A percentile compares a stretch with the other conserved stretches of the same genome.
Evolutionary conservation across 345 rosid species (phyloP).

Genomic region (Eucalyptus tenuipes): DNA sequence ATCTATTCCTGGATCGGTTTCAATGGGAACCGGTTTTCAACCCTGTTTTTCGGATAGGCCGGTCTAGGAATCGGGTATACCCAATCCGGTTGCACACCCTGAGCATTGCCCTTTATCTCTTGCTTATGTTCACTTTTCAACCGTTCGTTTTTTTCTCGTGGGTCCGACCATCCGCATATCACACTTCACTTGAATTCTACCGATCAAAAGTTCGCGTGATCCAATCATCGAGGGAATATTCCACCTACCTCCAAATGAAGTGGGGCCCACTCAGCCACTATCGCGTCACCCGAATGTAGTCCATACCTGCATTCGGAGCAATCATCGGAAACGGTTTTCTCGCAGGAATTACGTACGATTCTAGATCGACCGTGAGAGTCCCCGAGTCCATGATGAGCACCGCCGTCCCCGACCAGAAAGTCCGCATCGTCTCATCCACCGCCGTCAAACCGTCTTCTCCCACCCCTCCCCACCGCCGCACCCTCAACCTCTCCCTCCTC

Average conservation of each 20-base stretch:
- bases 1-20: no score
- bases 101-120: background rate
- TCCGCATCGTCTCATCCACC: background rate
- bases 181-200: background rate
- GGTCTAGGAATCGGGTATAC: no score
- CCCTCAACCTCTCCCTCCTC: constrained; percentile 11
- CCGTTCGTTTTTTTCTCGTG: background rate
- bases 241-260: background rate
- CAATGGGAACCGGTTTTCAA: no score
- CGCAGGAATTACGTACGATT: background rate
- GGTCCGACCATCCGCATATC: background rate
- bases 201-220: background rate
- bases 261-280: background rate
- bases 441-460: constrained; percentile 15
- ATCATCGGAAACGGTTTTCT: background rate
- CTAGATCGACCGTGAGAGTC: background rate
- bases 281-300: background rate
- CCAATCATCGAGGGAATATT: background rate
- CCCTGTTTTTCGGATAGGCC: no score
- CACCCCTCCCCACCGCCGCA: background rate
- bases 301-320: background rate
- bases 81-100: no score
- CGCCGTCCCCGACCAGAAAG: background rate
- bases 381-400: background rate
- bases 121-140: background rate